phyloP scores from a whole-genome alignment of 352 stramenopile genomes.

The Phytophthora idaei region DNA sequence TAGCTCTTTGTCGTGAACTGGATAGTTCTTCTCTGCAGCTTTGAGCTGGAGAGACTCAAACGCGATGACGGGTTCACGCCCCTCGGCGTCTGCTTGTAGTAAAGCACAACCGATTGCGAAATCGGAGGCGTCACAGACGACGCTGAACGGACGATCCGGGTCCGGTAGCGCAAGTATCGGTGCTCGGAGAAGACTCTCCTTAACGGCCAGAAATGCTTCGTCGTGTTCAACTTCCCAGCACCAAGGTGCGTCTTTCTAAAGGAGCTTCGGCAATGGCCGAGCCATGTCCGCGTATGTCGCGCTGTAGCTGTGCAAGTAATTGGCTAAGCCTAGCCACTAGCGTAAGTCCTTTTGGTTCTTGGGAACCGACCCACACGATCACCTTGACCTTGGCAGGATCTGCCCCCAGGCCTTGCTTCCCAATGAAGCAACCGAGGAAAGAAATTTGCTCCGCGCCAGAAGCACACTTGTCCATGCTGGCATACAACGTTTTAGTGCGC shows the following conservation, averaged over 20 bases:
- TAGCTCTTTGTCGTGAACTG: background rate
- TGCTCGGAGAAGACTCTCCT: background rate
- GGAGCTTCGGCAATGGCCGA: background rate
- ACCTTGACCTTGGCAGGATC: background rate
- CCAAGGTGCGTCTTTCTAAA: background rate
- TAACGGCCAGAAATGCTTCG: background rate
- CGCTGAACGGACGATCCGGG: no score
- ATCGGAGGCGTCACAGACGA: background rate
- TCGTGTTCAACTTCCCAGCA: background rate
- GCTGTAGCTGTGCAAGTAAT: background rate
- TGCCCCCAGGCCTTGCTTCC: background rate
- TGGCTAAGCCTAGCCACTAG: conserved; percentile 1
- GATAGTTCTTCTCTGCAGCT: background rate
- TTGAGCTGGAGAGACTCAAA: background rate
- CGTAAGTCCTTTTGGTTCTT: background rate
- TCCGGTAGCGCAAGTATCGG: background rate
- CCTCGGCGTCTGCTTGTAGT: background rate
- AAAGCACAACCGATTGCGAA: background rate
- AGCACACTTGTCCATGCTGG: background rate
- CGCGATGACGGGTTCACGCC: background rate
- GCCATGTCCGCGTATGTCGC: background rate
- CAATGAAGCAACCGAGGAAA: background rate
- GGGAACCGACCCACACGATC: background rate
- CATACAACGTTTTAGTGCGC: no score
- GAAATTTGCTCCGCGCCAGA: background rate